Evolutionary conservation across 2,329 filamentous ascomycete genomes (phyloP).

Genomic region (Verticillium albo-atrum): DNA sequence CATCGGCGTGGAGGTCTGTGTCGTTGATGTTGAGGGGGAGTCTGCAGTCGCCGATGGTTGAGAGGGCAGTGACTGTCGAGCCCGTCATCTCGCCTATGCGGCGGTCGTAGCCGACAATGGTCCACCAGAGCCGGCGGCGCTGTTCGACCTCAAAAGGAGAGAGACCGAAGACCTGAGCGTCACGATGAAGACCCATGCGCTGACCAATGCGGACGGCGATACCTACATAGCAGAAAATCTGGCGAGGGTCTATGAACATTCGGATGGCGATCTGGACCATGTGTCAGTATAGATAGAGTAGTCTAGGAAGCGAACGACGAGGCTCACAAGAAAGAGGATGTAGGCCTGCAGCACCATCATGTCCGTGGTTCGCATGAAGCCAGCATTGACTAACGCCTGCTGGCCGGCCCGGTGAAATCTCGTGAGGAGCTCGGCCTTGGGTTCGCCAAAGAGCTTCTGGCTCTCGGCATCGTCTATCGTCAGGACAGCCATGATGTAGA

Average conservation of each 20-base stretch:
- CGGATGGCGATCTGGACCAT: constrained; percentile 34
- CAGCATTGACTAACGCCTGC: constrained; percentile 61
- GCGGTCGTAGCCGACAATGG: constrained; percentile 62
- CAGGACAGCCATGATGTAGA: constrained; percentile 55
- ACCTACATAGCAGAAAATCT: constrained; percentile 58
- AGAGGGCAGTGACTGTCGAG: constrained; percentile 51
- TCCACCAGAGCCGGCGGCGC: constrained; percentile 71
- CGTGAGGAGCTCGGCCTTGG: constrained; percentile 43
- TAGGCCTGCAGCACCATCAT: constrained; percentile 63
- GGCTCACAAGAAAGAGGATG: constrained; percentile 60
- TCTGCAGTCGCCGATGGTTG: constrained; percentile 48
- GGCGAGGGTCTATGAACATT: constrained; percentile 55
- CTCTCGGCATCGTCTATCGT: constrained; percentile 54
- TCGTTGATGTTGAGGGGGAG: constrained; percentile 60
- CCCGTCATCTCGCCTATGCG: constrained; percentile 64
- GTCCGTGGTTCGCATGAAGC: constrained; percentile 63
- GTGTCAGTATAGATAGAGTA: neutral
- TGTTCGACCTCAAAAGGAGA: constrained; percentile 62
- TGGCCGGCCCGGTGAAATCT: constrained; percentile 56
- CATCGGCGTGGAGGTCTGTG: constrained; percentile 51
- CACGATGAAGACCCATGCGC: constrained; percentile 64
- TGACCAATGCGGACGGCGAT: constrained; percentile 64
- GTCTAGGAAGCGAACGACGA: neutral
- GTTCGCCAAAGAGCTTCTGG: constrained; percentile 44
- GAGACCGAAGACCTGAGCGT: constrained; percentile 47